These are phyloP conservation scores for Monosporascus sp. DNA, from an alignment of 2,329 filamentous ascomycete genomes.

Conservation along the genomic window DNA sequence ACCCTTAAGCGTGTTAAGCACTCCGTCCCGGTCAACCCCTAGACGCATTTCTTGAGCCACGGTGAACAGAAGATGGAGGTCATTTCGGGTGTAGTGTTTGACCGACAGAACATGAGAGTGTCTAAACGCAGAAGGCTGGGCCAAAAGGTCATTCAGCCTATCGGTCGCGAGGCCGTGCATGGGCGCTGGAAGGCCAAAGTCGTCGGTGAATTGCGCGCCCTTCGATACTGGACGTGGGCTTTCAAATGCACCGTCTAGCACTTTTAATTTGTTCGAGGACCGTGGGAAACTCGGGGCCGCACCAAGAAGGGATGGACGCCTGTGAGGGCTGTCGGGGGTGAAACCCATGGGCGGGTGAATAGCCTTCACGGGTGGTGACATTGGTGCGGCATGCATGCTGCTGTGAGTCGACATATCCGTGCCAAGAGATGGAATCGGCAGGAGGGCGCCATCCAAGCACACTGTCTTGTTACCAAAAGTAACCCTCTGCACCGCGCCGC, in stretches of 20 bases:
- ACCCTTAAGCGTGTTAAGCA: slow-evolving; percentile 80
- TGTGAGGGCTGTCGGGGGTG: slow-evolving; percentile 30
- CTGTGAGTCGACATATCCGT: slow-evolving; percentile 72
- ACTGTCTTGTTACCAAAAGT: slow-evolving; percentile 70
- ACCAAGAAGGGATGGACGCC: slow-evolving; percentile 29
- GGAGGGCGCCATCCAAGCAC: slow-evolving; percentile 66
- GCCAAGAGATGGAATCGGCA: slow-evolving; percentile 52
- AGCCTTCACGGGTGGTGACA: slow-evolving; percentile 55
- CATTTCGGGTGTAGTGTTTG: slow-evolving; percentile 78
- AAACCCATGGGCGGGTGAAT: slow-evolving; percentile 34
- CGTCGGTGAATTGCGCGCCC: slow-evolving; percentile 31
- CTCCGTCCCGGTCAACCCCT: slow-evolving; percentile 86
- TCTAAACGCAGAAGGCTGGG: slow-evolving; percentile 76
- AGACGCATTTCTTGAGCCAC: slow-evolving; percentile 97
- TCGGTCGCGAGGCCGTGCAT: slow-evolving; percentile 49
- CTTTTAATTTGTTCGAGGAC: slow-evolving; percentile 27
- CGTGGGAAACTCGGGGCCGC: slow-evolving; percentile 21
- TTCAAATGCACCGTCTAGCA: slow-evolving; percentile 30
- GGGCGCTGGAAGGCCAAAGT: slow-evolving; percentile 41
- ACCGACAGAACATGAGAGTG: slow-evolving; percentile 87
- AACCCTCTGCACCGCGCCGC: slow-evolving; percentile 67
- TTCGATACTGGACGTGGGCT: slow-evolving; percentile 18
- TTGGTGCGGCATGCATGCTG: slow-evolving; percentile 36
- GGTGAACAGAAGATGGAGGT: slow-evolving; percentile 91
- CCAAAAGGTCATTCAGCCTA: slow-evolving; percentile 66